phyloP scores from a whole-genome alignment of 2,329 filamentous ascomycete genomes.

The Penicillium sp. region DNA sequence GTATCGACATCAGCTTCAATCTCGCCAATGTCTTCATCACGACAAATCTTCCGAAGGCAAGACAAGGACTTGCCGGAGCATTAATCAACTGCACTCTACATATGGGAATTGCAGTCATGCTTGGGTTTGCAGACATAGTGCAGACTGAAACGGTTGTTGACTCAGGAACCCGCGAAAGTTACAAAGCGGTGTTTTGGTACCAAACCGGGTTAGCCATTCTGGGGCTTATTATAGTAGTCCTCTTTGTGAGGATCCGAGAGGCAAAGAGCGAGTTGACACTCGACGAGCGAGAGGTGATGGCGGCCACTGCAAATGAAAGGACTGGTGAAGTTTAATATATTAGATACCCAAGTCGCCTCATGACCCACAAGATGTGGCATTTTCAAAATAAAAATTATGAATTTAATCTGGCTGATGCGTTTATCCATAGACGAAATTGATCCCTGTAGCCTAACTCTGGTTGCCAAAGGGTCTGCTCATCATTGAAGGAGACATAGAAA shows the following conservation, averaged over 20 bases:
- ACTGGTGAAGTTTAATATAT: background rate
- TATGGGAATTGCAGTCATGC: conserved; percentile 69
- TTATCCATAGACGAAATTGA: background rate
- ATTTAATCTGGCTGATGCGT: background rate
- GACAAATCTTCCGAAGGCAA: conserved; percentile 64
- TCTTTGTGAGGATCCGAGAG: conserved; percentile 57
- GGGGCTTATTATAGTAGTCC: conserved; percentile 54
- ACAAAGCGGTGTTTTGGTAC: conserved; percentile 67
- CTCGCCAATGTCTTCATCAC: conserved; percentile 77
- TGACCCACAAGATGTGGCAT: background rate
- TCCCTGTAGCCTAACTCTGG: background rate
- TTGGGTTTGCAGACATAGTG: conserved; percentile 69
- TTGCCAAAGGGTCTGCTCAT: background rate
- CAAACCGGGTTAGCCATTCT: conserved; percentile 58
- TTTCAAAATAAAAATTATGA: background rate
- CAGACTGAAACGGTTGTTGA: conserved; percentile 50
- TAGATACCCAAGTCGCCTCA: background rate
- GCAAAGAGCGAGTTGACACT: conserved; percentile 60
- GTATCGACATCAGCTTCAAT: conserved; percentile 74
- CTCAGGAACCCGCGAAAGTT: conserved; percentile 54
- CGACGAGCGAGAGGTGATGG: conserved; percentile 51
- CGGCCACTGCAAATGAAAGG: background rate
- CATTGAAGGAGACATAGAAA: no score
- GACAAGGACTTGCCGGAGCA: conserved; percentile 72
- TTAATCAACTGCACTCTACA: conserved; percentile 71